Evolutionary conservation across 2,329 filamentous ascomycete species (phyloP), one percentile per base, ranked within the genome.

Genomic region (Ascomycota sp.): DNA sequence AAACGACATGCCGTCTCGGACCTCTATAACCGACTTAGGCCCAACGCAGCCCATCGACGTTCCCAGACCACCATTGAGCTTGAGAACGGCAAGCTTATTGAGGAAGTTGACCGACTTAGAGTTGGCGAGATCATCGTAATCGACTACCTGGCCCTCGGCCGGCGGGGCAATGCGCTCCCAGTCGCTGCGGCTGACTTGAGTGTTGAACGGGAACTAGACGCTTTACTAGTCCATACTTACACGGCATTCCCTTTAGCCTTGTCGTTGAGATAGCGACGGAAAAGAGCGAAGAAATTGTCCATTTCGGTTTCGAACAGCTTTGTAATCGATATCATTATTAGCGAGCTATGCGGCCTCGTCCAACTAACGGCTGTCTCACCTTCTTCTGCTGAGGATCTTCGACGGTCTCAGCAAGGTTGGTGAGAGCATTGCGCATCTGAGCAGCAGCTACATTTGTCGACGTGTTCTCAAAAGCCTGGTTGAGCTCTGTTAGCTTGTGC

Each of bases 1-100:
- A 75, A 98, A 98, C 45, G 89, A 98, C 89, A 95, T 98, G 71
- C 89, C 89, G 47, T 98, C 89, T 59, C 89, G 83, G 52, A 98
- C 89, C 58, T 98, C 89, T 45, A 98, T 98, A 51, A 98, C 89
- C 28, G 89, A 98, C 69, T 98, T 98, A 59, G 89, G 89, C 39
- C 89, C 89, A 46, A 98, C 89, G 47, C 89, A 98, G 50, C 89
- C 89, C 89, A 98, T 98, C 32, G 89, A 98, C 44, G 89, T 98
- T 70, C 89, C 89, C 30, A 98, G 75, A 65, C 89, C 89, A 67
- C 89, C 89, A 50, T 98, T 98, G 51, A 98, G 79, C 77, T 98
- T 98, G 54, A 98, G 74, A 29, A 98, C 89, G 26, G 89, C 89
- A 37, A 98, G 71, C 65, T 98, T 98, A 68, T 75, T 92, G 42